A percentile compares a stretch with the other conserved stretches of the same genome.
Conservation (phyloP, 768 basidiomycete species). For the Podaxis sp. region DNA sequence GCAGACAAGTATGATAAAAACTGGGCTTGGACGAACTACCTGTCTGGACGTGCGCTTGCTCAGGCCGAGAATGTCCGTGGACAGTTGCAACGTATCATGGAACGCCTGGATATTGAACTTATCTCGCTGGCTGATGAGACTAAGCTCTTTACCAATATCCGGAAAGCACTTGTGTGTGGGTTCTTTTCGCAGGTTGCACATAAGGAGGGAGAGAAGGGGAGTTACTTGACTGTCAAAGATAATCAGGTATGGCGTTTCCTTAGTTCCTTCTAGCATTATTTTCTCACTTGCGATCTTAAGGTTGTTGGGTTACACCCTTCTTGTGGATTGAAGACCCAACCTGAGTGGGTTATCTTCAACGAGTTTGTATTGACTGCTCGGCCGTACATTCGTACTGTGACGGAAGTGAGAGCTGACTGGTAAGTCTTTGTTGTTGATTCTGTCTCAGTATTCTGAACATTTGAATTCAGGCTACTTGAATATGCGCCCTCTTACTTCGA, state of each 20-base stretch:
- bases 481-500: conserved; percentile 63
- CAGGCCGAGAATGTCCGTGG: conserved; percentile 93
- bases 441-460: conserved; percentile 4
- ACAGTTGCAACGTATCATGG: conserved; percentile 89
- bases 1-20: conserved; percentile 72
- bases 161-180: conserved; percentile 82
- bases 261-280: background rate
- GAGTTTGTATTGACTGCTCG: conserved; percentile 84
- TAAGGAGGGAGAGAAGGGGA: conserved; percentile 86
- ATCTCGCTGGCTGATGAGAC: conserved; percentile 63
- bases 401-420: conserved; percentile 87
- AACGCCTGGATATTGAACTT: conserved; percentile 78
- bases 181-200: conserved; percentile 99
- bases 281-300: conserved; percentile 21
- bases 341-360: conserved; percentile 88
- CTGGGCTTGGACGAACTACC: conserved; percentile 91
- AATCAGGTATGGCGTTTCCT: conserved; percentile 59
- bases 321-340: conserved; percentile 77
- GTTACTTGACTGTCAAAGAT: conserved; percentile 91
- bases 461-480: conserved; percentile 32
- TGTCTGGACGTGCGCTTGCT: conserved; percentile 74
- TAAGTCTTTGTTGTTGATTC: conserved; percentile 22
- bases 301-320: conserved; percentile 76
- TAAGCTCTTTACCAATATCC: conserved; percentile 70
- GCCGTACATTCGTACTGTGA: conserved; percentile 87